Conservation (phyloP, 495 filamentous ascomycete species). For the Penicillium coffeae region DNA sequence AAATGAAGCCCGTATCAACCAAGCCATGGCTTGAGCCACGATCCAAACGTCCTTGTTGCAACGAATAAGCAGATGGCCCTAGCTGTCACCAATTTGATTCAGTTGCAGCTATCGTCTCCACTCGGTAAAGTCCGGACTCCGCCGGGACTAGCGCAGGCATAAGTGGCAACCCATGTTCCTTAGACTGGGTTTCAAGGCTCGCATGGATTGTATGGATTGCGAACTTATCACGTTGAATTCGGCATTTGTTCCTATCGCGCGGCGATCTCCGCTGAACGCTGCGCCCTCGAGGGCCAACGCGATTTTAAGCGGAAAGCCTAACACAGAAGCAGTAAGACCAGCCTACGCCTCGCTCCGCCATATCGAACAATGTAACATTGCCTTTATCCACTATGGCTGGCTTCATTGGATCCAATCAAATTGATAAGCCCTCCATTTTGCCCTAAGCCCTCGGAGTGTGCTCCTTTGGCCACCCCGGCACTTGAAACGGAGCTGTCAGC, state of each 20-base stretch:
- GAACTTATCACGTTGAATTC: too few species aligned
- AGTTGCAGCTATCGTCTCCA: too few species aligned
- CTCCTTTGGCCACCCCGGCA: background rate
- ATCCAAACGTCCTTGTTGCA: too few species aligned
- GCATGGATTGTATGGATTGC: too few species aligned
- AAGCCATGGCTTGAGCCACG: too few species aligned
- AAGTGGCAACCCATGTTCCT: too few species aligned
- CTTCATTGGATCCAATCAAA: background rate
- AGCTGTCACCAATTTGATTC: background rate
- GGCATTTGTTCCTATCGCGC: background rate
- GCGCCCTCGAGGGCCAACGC: background rate
- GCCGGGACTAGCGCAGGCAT: too few species aligned
- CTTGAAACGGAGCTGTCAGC: background rate
- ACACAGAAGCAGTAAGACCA: background rate
- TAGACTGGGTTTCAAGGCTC: too few species aligned
- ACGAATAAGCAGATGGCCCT: background rate
- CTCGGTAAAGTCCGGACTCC: background rate
- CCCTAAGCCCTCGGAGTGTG: background rate
- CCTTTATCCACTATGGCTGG: too few species aligned
- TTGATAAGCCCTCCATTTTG: background rate
- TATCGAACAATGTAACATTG: too few species aligned
- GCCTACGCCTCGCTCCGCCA: too few species aligned
- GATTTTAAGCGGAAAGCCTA: background rate
- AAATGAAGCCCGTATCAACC: too few species aligned
- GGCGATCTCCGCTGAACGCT: background rate